A percentile compares a stretch with the other conserved stretches of the same genome.
Conservation (phyloP, 2,329 filamentous ascomycete genomes). For the Emydomyces testavorans region DNA sequence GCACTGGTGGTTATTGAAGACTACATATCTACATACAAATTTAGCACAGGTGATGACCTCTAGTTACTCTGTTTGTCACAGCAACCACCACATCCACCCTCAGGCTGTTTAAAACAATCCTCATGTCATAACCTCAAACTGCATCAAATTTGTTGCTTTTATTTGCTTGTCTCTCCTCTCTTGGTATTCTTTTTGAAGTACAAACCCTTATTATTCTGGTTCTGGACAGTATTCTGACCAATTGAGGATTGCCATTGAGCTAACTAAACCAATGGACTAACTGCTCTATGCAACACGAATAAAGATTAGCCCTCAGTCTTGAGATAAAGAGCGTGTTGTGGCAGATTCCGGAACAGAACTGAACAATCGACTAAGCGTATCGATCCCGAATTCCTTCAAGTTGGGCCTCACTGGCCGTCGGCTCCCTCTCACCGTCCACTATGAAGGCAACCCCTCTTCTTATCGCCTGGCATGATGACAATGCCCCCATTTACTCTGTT, state of each 20-base stretch:
- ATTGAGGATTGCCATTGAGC: not conserved
- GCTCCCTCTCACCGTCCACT: conserved; percentile 20
- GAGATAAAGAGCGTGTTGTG: conserved; percentile 2
- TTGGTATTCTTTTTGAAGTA: not conserved
- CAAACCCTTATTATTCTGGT: not conserved
- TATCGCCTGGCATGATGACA: conserved; percentile 98
- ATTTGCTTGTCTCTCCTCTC: not conserved
- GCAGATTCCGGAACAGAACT: not conserved
- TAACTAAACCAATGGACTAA: conserved; percentile 7
- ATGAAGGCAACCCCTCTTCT: conserved; percentile 97
- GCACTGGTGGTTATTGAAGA: too few relatives aligned
- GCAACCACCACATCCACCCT: not conserved
- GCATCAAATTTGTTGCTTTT: not conserved
- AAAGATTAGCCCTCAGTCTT: not conserved
- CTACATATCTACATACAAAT: too few relatives aligned
- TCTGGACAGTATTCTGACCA: not conserved
- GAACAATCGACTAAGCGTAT: not conserved
- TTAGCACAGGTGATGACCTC: too few relatives aligned
- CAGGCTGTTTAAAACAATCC: not conserved
- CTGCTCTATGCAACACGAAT: not conserved
- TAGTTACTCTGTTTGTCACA: not conserved
- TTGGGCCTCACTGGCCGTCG: not conserved
- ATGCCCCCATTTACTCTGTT: conserved; percentile 90
- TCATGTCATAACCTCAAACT: not conserved
- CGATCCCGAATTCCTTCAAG: not conserved